Evolutionary conservation across 2,329 filamentous ascomycete genomes (phyloP), one percentile per base, ranked within the genome.

Genomic region (Akanthomyces dipterigenus): DNA sequence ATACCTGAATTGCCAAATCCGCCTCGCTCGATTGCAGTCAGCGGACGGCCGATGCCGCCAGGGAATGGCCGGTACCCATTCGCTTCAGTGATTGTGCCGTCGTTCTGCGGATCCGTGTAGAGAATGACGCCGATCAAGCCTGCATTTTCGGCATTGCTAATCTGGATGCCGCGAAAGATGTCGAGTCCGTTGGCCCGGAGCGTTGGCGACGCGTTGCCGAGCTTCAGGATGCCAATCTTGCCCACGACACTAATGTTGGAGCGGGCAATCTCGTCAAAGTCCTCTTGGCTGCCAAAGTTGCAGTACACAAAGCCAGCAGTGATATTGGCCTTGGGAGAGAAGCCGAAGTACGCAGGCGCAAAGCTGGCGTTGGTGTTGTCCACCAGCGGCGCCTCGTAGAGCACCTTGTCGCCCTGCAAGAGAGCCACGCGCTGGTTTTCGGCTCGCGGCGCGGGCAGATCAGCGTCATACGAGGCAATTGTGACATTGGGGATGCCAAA

Each of bases 41-140:
- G 40, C 0, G 9, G 20, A 18, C 24, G 12, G 3, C 14, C 11
- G 3, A 20, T 14, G 62, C 65, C 24, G 55, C 73, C 72, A 78
- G 0, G 91, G 90, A 69, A 93, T 93, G 0, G 85, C 73, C 61
- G 86, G 65, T 88, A 82, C 1, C 90, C 90, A 65, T 93, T 90
- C 63, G 85, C 82, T 50, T 88, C 88, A 0, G 89, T 93, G 24
- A 90, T 78, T 9, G 88, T 79, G 3, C 89, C 89, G 71, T 97
- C 93, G 68, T 93, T 90, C 43, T 91, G 90, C 0, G 93, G 91
- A 70, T 97, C 93, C 20, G 81, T 86, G 74, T 92, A 97, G 43
- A 96, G 82, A 54, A 96, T 78, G 11, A 84, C 83, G 16, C 91
- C 93, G 38, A 95, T 78, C 80, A 93, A 91, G 14, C 92, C 93